Conservation (phyloP, 164 flowering plant genomes). For the Stephania cephalantha region DNA sequence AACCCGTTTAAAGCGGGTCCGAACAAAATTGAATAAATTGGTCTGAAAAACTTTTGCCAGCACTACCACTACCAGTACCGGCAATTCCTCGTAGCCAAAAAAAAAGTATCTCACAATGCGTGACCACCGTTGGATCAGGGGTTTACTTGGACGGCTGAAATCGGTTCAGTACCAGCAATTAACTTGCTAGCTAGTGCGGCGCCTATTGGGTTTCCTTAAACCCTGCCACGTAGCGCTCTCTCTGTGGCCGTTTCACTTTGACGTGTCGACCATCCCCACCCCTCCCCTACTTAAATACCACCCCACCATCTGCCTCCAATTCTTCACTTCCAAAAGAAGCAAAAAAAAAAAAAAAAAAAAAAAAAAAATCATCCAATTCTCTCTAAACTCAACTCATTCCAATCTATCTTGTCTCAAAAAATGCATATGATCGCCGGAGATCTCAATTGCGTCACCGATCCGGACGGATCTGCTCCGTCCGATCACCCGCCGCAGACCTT, state of each 20-base stretch:
- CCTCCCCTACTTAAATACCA: slow-evolving; percentile 22
- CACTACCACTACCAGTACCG: too few relatives aligned
- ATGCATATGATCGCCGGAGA: slow-evolving; percentile 15
- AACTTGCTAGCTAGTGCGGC: background rate
- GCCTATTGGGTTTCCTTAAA: background rate
- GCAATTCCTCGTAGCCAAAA: too few relatives aligned
- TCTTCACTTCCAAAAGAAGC: background rate
- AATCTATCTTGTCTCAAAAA: background rate
- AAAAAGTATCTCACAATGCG: background rate
- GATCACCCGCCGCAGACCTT: background rate
- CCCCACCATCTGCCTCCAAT: background rate
- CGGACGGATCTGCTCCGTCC: background rate
- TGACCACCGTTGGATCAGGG: background rate
- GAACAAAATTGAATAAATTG: too few relatives aligned
- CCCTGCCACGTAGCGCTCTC: slow-evolving; percentile 24
- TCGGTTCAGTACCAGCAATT: background rate
- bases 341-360: too few relatives aligned
- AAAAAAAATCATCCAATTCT: background rate
- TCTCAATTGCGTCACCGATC: background rate
- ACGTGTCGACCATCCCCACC: slow-evolving; percentile 28
- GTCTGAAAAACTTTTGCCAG: too few relatives aligned
- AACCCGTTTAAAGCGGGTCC: too few relatives aligned
- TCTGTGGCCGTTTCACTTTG: slow-evolving; percentile 22
- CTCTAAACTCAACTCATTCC: background rate
- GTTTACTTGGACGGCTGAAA: background rate